Evolutionary conservation across 2,329 filamentous ascomycete genomes (phyloP), one percentile per base, ranked within the genome.

Genomic region (Pezicula neosporulosa): DNA sequence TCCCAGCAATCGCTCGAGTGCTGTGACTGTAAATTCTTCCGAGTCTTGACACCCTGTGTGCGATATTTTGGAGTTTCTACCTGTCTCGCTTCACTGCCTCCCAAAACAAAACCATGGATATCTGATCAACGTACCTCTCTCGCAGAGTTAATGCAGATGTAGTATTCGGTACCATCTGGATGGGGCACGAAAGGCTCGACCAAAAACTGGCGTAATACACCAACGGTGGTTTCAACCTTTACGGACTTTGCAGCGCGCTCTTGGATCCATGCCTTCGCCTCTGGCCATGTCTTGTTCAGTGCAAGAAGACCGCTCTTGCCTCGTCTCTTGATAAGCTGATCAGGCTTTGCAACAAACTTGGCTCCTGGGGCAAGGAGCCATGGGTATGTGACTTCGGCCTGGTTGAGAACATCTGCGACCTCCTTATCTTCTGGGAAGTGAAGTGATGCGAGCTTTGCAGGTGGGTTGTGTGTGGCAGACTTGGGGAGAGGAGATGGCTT

Each of bases 111-210:
- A 19, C 41, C 38, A 43, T 33, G n/a, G 45, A 44, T 56, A 53
- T 54, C 56, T 47, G 28, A 30, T 36, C 33, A 49, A 85, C 91
- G 85, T 86, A 97, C 94, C 86, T 97, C 94, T 81, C 94, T 89
- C 68, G 96, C 92, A 58, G 94, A 97, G 84, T 97, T 94, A 81
- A 99, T 99, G 86, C 97, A 97, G 81, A 99, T 96, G 78, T 99
- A 99, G 81, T 97, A 97, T 77, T 99, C 94, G 60, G 93, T 97
- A 72, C 91, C 87, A 66, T 91, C 83, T 60, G 92, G 88, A 76
- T 99, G 94, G 67, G 93, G 94, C 57, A 97, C 92, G 69, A 99
- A 97, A 48, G 94, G 94, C 84, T 99, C 94, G 63, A 99, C 92
- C 60, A 99, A 81, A 82, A 99, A 99, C 68, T 95, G 89, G 72